Evolutionary conservation across 176 grass and related monocot species (phyloP), one percentile per base, ranked within the genome.

Genomic region (Ensete glaucum): DNA sequence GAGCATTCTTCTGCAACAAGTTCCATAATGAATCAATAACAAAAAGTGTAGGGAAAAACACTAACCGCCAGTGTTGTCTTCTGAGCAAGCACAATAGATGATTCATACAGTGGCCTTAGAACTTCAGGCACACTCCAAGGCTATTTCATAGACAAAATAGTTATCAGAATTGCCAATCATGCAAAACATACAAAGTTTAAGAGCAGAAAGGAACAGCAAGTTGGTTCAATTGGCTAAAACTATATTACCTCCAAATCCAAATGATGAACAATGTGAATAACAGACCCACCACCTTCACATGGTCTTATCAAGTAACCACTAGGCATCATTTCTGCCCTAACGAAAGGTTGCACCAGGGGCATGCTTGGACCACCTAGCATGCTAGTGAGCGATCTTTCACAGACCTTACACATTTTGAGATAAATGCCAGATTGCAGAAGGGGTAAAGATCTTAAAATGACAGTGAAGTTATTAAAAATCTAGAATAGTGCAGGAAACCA

Each of bases 181-280:
- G 25, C 12, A 17, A 69, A 60, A 50, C 54, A 22, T 50, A n/a
- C 19, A 78, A 52, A 22, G 56, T 54, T 83, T 13, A 67, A 51
- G 29, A 34, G 3, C 29, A 34, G 29, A 34, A 34, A 34, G 29
- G 29, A 34, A 34, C 29, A 34, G 29, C 29, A 34, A 34, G 29
- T 34, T 34, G 29, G 29, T 34, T 34, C 3, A 3, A 34, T 34
- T 0, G 29, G 29, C 29, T 34, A 34, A 34, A 34, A 34, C 19
- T 65, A 82, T 71, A 73, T 8, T 90, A 96, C 93, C 82, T 96
- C 90, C 74, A 89, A 67, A 69, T 96, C 93, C 53, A 96, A 76
- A 83, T 96, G 93, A 82, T 96, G 85, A 75, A 96, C 93, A 49
- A 96, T 92, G 80, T 96, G 93, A 81, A 96, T 88, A 63, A 92